Evolutionary conservation across 495 filamentous ascomycete genomes (phyloP).

Genomic region (Entonaema liquescens): DNA sequence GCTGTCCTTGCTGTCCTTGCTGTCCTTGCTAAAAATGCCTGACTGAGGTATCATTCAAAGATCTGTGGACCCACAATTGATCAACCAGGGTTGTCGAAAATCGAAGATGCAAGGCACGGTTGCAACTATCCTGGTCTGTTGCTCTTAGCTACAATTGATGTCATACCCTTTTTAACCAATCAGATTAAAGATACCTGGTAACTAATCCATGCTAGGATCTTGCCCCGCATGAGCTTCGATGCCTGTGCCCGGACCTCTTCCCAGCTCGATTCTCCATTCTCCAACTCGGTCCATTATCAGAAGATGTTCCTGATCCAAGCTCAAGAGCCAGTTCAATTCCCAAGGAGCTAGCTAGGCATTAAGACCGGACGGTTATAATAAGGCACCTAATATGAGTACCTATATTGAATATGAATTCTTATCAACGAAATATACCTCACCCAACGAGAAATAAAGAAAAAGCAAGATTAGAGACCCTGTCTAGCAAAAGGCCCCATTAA

Average conservation of each 20-base stretch:
- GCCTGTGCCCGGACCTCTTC: neutral
- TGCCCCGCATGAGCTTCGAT: neutral
- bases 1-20: neutral
- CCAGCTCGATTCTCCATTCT: constrained; percentile 17
- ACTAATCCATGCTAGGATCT: neutral
- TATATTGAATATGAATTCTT: neutral
- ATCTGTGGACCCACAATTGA: neutral
- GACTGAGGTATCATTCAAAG: neutral
- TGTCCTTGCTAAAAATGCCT: neutral
- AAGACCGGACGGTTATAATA: neutral
- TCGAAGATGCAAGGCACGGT: constrained; percentile 24
- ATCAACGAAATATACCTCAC: neutral
- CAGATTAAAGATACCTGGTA: neutral
- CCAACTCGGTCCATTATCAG: constrained; percentile 3
- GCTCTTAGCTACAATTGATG: neutral
- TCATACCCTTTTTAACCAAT: neutral
- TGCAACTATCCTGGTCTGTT: neutral
- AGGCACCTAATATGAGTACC: neutral
- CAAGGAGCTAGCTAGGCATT: neutral
- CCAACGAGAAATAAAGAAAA: constrained; percentile 5
- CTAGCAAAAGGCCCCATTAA: neutral
- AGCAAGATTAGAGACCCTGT: constrained; percentile 12
- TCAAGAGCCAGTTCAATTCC: constrained; percentile 16
- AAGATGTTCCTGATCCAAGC: constrained; percentile 11
- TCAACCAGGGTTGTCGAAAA: neutral